Conservation (phyloP, 805 yeast genomes). For the Candida ascalaphidarum region DNA sequence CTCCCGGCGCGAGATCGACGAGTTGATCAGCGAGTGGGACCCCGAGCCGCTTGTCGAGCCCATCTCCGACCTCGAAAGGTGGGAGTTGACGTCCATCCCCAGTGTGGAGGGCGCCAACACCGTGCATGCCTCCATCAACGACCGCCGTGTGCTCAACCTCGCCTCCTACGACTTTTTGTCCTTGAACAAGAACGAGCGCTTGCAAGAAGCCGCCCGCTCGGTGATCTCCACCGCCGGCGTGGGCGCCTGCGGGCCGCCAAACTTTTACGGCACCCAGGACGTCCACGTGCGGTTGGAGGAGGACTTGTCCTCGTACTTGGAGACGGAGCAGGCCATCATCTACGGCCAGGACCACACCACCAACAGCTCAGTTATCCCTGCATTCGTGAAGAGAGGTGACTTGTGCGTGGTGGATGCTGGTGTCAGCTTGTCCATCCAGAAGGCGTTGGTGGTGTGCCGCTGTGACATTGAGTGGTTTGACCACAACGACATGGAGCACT, state of each 20-base stretch:
- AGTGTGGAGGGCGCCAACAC: constrained; percentile 49
- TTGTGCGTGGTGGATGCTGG: constrained; percentile 80
- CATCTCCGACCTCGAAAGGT: constrained; percentile 40
- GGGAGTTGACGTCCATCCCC: constrained; percentile 63
- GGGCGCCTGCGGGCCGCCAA: constrained; percentile 98
- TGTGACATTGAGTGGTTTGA: constrained; percentile 76
- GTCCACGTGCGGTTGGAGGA: constrained; percentile 76
- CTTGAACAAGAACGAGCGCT: constrained; percentile 39
- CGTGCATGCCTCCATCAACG: constrained; percentile 17
- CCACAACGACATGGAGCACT: constrained; percentile 82
- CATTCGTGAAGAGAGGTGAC: constrained; percentile 94
- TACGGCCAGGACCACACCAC: constrained; percentile 93
- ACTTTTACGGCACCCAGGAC: constrained; percentile 93
- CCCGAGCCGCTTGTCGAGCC: constrained; percentile 76
- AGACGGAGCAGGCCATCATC: constrained; percentile 68
- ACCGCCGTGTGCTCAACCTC: constrained; percentile 64
- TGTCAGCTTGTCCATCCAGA: constrained; percentile 69
- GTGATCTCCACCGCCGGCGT: constrained; percentile 73
- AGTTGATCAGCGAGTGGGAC: constrained; percentile 81
- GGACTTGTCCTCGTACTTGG: constrained; percentile 66
- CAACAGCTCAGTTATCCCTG: constrained; percentile 81
- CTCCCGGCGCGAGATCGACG: constrained; percentile 61
- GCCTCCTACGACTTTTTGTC: constrained; percentile 67
- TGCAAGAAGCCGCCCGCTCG: constrained; percentile 46
- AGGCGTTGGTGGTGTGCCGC: constrained; percentile 80